These are phyloP conservation scores for Yarrowia keelungensis DNA, from an alignment of 805 yeast genomes.

Conservation along the genomic window DNA sequence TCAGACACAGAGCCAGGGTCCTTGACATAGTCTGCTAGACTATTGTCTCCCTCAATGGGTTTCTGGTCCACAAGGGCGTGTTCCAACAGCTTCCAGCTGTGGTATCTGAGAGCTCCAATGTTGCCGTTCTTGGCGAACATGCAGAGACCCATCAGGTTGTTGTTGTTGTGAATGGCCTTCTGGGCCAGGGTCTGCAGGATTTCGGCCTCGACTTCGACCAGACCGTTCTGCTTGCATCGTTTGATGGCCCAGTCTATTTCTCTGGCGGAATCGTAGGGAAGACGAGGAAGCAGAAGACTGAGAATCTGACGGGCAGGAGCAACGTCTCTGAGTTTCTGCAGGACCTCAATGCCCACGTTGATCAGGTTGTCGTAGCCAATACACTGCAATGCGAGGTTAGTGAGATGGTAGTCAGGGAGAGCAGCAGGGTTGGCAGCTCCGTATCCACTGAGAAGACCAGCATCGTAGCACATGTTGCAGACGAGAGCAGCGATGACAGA, in stretches of 20 bases:
- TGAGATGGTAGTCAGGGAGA: slow-evolving; percentile 29
- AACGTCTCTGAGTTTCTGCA: slow-evolving; percentile 12
- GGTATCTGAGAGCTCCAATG: slow-evolving; percentile 41
- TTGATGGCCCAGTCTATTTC: slow-evolving; percentile 26
- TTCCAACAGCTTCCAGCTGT: slow-evolving; percentile 47
- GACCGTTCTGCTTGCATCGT: slow-evolving; percentile 28
- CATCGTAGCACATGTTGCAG: slow-evolving; percentile 46
- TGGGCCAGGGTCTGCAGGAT: slow-evolving; percentile 21
- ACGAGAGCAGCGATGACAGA: slow-evolving; percentile 46
- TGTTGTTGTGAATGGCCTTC: slow-evolving; percentile 33
- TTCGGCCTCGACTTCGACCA: slow-evolving; percentile 17
- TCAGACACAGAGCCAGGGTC: slow-evolving; percentile 37
- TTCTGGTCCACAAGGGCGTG: slow-evolving; percentile 40
- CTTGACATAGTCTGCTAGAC: slow-evolving; percentile 37
- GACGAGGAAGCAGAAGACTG: slow-evolving; percentile 17
- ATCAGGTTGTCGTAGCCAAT: slow-evolving; percentile 38
- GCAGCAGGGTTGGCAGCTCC: slow-evolving; percentile 22
- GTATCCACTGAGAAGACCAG: slow-evolving; percentile 47
- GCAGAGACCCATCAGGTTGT: slow-evolving; percentile 44
- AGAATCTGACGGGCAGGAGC: slow-evolving; percentile 28
- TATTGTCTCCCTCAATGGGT: slow-evolving; percentile 39
- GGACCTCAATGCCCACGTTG: slow-evolving; percentile 23
- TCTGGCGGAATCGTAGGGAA: not conserved
- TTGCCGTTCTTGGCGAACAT: slow-evolving; percentile 44
- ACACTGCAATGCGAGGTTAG: slow-evolving; percentile 40